These are phyloP conservation scores for Kockovaella imperatae DNA, from an alignment of 768 basidiomycete genomes.

Conservation along the genomic window DNA sequence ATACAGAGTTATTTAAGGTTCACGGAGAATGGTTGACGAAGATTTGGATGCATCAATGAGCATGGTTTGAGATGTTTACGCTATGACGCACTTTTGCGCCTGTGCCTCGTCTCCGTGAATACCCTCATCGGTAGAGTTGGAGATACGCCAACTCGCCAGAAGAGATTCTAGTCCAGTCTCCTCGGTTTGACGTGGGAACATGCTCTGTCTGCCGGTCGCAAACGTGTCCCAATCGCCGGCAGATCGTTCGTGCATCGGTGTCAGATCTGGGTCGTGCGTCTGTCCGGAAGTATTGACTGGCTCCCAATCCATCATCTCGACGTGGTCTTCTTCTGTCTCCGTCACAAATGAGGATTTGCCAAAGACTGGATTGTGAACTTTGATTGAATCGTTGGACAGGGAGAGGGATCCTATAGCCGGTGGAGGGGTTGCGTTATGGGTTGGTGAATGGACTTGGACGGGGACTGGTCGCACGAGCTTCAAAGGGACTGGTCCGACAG, in stretches of 20 bases:
- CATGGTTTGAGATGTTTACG: not conserved
- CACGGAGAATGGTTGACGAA: too few species aligned
- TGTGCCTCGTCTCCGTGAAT: constrained; percentile 4
- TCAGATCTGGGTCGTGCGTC: constrained; percentile 1
- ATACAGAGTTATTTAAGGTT: not conserved
- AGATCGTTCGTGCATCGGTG: not conserved
- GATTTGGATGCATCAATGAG: too few species aligned
- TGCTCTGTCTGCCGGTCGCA: constrained; percentile 25
- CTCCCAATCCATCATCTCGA: constrained; percentile 44
- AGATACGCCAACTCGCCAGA: constrained; percentile 34
- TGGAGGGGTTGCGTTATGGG: not conserved
- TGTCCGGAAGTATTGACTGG: constrained; percentile 13
- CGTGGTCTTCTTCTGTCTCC: not conserved
- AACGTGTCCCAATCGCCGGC: constrained; percentile 32
- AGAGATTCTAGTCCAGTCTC: constrained; percentile 36
- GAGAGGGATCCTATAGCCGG: constrained; percentile 5
- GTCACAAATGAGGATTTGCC: constrained; percentile 32
- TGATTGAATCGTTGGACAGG: constrained; percentile 3
- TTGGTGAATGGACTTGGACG: constrained; percentile 4
- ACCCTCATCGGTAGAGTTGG: too few species aligned
- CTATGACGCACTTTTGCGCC: not conserved
- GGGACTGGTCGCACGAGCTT: constrained; percentile 20
- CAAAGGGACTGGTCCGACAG: constrained; percentile 19
- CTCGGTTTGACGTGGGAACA: constrained; percentile 21
- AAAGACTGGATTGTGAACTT: constrained; percentile 33